Percentiles rank a stretch among this genome's conserved stretches.
phyloP scores from a whole-genome alignment of 345 rosid genomes.

The Euphorbia pulcherrima region DNA sequence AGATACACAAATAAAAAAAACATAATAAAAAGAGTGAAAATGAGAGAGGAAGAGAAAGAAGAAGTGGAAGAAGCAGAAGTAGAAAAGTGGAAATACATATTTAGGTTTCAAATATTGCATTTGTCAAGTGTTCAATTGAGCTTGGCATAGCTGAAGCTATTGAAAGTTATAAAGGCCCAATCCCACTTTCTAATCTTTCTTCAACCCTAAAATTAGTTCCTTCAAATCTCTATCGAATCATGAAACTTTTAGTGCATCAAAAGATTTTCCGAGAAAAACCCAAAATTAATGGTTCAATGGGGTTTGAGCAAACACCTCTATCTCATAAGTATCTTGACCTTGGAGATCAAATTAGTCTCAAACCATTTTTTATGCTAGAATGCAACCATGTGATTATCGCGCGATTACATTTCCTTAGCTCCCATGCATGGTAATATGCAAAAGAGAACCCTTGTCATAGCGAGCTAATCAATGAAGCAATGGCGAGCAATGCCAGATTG shows the following conservation, averaged over 20 bases:
- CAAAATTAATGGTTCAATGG: conserved; percentile 15
- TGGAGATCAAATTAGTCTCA: conserved; percentile 41
- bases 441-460: conserved; percentile 35
- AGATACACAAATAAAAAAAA: no score
- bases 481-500: conserved; percentile 55
- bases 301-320: conserved; percentile 50
- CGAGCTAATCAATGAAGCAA: conserved; percentile 48
- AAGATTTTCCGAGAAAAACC: conserved; percentile 42
- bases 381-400: conserved; percentile 48
- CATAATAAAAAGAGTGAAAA: neutral
- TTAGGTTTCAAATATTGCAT: conserved; percentile 56
- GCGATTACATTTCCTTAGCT: conserved; percentile 52
- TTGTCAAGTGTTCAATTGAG: conserved; percentile 70
- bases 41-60: neutral
- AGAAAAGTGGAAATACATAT: conserved; percentile 50
- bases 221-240: conserved; percentile 47
- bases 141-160: conserved; percentile 66
- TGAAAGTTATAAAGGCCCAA: conserved; percentile 38
- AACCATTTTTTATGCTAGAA: conserved; percentile 39
- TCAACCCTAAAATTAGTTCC: conserved; percentile 43
- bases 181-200: conserved; percentile 50
- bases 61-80: conserved; percentile 41
- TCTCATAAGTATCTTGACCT: conserved; percentile 46
- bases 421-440: conserved; percentile 43
- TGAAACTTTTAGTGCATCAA: conserved; percentile 57